Base-by-base conservation (phyloP, 345 rosid species). In the Hypericum androsaemum region DNA sequence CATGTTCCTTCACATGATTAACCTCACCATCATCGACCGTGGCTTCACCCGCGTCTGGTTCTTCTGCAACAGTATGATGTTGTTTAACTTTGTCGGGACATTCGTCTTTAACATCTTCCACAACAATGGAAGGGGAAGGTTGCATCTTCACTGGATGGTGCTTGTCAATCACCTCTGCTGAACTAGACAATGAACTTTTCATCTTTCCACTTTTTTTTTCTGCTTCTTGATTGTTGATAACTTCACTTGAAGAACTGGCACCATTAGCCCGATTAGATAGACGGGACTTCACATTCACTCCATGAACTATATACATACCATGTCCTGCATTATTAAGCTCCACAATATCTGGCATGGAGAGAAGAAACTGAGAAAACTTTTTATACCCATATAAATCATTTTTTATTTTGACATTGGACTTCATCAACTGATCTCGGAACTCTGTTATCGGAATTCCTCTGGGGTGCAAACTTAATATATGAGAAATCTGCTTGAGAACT, bases 341-440 rank as follows among this genome's bases (percentile, higher is more conserved):
- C 61, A 83, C 60, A 59, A 80, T 68, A 39, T 75, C 64, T 37
- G 74, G 86, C 95, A 90, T 71, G 32, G 96, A 69, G 14, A 72
- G 58, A 64, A 90, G 75, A 72, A 90, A 79, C 36, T 65, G 71
- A 6, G 74, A 59, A 54, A 90, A 82, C 47, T 50, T 81, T 72
- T 59, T 75, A 65, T 77, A 50, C 12, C 96, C 98, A 41, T 74
- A 87, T 0, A 73, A 80, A 43, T 78, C 74, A 71, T 51, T 78
- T 68, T 71, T 86, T 7, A 90, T 22, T 40, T 1, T 14, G 43
- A 77, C 55, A 41, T 64, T 62, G 39, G 68, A 57, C 48, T 46
- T 80, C 10, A 5, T 58, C 77, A 89, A 65, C 75, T 82, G 87
- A 9, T 60, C 7, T 48, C 80, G 78, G n/a, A 90, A 71, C 6